Base-by-base conservation (phyloP, 176 grass and related monocot genomes). In the Alloteropsis semialata region DNA sequence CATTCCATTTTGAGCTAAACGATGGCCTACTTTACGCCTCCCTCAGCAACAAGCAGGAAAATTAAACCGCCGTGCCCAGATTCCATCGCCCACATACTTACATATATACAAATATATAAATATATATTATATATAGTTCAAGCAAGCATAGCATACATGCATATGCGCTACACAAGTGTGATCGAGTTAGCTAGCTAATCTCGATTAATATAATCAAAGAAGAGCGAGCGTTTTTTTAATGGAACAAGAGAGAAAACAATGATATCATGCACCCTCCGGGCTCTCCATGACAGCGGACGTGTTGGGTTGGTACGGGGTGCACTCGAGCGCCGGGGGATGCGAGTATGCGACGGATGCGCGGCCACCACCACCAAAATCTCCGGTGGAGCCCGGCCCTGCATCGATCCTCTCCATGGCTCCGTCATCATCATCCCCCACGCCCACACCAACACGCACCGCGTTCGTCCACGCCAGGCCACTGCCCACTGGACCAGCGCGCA, bases 291-390 rank as follows among this genome's bases (percentile, higher is more conserved):
- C 75, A 84, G 50, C 58, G 75, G 81, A 66, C 41, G 81, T 89
- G 87, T 89, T 89, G 48, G 87, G 81, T 88, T 59, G 87, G 75
- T 84, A 73, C 5, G 87, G 68, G 87, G 77, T 57, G 68, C 81
- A 88, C 87, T 88, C 81, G 87, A 88, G 87, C 34, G 75, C 56
- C 24, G 27, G 57, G 19, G 3, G 29, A n/a, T 19, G 27, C 46
- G 34, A 8, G 1, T 49, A 81, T 81, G 60, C 61, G 65, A 66
- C 3, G 30, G 64, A 67, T 67, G 8, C 19, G 50, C 19, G 3
- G 12, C 56, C 24, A 43, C 21, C 59, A 22, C 21, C 29, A 29
- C 29, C 86, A 8, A 45, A 74, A 78, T 79, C 74, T 65, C 22
- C 22, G 34, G 65, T 46, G 66, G n/a, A 37, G 50, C 43, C 8